phyloP scores from a whole-genome alignment of 2,329 filamentous ascomycete species.

The Hypoxylon sp. region DNA sequence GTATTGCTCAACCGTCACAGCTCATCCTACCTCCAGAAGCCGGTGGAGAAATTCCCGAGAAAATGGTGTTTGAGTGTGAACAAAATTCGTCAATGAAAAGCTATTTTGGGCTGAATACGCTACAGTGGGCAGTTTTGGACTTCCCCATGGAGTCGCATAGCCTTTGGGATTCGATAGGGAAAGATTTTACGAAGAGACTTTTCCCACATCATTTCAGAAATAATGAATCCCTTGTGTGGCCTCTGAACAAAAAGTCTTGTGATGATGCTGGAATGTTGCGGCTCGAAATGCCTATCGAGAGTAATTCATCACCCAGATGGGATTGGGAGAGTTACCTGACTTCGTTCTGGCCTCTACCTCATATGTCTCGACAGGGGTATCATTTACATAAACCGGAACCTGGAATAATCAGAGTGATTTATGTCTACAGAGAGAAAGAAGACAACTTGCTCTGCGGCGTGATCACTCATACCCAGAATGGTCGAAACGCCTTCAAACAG shows the following conservation, averaged over 20 bases:
- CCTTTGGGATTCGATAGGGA: not conserved
- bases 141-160: not conserved
- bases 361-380: not conserved
- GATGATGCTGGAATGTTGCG: not conserved
- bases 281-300: slow-evolving; percentile 3
- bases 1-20: not conserved
- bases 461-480: not conserved
- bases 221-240: not conserved
- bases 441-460: slow-evolving; percentile 6
- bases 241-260: not conserved
- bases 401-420: not conserved
- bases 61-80: not conserved
- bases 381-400: not conserved
- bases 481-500: not conserved
- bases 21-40: not conserved
- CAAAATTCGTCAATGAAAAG: not conserved
- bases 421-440: not conserved
- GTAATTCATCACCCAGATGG: not conserved
- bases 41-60: too few relatives aligned
- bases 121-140: not conserved
- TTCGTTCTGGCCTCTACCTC: not conserved
- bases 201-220: slow-evolving; percentile 1
- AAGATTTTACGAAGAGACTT: not conserved
- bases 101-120: not conserved
- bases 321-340: not conserved